Conservation (phyloP, 495 filamentous ascomycete genomes). For the Hyphodiscus hymeniophilus region DNA sequence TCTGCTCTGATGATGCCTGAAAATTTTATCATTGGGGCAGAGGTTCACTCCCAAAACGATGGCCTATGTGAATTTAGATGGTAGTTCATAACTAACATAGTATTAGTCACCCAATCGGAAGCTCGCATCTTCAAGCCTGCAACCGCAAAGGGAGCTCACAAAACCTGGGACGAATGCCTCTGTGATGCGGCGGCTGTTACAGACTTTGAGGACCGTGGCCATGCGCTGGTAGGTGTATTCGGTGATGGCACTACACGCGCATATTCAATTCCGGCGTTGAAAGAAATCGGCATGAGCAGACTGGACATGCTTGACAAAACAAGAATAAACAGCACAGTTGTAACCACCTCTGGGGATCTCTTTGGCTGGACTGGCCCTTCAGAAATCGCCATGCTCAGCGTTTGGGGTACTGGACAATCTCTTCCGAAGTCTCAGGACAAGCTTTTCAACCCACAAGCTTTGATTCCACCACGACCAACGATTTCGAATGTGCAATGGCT, state of each 20-base stretch:
- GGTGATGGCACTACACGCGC: slow-evolving; percentile 68
- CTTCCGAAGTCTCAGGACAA: slow-evolving; percentile 53
- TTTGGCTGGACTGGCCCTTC: slow-evolving; percentile 86
- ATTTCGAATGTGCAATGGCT: slow-evolving; percentile 97
- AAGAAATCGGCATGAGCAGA: slow-evolving; percentile 65
- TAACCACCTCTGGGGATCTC: slow-evolving; percentile 71
- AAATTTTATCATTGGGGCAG: too few relatives aligned
- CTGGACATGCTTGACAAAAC: slow-evolving; percentile 63
- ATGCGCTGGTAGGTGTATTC: slow-evolving; percentile 76
- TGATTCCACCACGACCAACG: slow-evolving; percentile 76
- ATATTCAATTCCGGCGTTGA: slow-evolving; percentile 78
- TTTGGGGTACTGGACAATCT: slow-evolving; percentile 65
- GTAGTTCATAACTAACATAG: slow-evolving; percentile 7
- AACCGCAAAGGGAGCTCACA: slow-evolving; percentile 76
- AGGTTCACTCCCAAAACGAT: too few relatives aligned
- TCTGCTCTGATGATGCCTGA: too few relatives aligned
- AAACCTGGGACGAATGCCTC: slow-evolving; percentile 72
- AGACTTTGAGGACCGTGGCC: slow-evolving; percentile 60
- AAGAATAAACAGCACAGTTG: slow-evolving; percentile 54
- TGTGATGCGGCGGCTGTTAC: slow-evolving; percentile 72
- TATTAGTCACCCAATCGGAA: slow-evolving; percentile 59
- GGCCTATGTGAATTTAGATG: not conserved
- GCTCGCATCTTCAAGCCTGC: slow-evolving; percentile 81
- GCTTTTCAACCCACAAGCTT: slow-evolving; percentile 64
- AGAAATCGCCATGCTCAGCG: slow-evolving; percentile 68